Evolutionary conservation across 352 stramenopile species (phyloP).

Genomic region (Pythium aphanidermatum): DNA sequence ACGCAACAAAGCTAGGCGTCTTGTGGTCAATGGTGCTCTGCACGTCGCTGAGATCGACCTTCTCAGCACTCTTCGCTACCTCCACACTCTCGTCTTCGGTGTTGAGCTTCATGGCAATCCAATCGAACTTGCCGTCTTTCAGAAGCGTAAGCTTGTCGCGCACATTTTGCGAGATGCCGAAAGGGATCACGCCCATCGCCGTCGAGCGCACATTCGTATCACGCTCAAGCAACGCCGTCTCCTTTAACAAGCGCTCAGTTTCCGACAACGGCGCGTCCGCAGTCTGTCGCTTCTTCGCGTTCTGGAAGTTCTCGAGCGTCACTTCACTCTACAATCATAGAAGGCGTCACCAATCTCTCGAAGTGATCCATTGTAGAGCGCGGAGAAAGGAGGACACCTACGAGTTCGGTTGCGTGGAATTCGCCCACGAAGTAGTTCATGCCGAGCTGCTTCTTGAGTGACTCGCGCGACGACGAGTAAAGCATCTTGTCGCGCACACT

Average conservation of each 20-base stretch:
- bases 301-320: slow-evolving; percentile 68
- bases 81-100: slow-evolving; percentile 72
- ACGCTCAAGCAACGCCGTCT: slow-evolving; percentile 69
- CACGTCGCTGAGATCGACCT: slow-evolving; percentile 62
- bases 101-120: slow-evolving; percentile 87
- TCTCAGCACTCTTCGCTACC: slow-evolving; percentile 73
- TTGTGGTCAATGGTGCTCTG: slow-evolving; percentile 50
- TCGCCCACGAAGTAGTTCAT: slow-evolving; percentile 89
- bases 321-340: slow-evolving; percentile 69
- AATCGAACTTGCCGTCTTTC: slow-evolving; percentile 80
- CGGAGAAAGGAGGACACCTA: too few species aligned
- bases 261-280: slow-evolving; percentile 81
- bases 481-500: slow-evolving; percentile 89
- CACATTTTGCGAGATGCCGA: slow-evolving; percentile 78
- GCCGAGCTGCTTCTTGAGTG: slow-evolving; percentile 87
- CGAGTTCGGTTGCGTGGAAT: slow-evolving; percentile 82
- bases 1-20: slow-evolving; percentile 71
- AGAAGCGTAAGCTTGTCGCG: slow-evolving; percentile 71
- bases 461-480: slow-evolving; percentile 88
- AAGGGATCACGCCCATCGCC: slow-evolving; percentile 87
- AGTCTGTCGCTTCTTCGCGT: slow-evolving; percentile 60
- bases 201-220: slow-evolving; percentile 85
- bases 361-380: too few species aligned
- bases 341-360: too few species aligned
- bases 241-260: slow-evolving; percentile 76